Evolutionary conservation across 164 flowering plant species (phyloP).

Genomic region (Sedum album): DNA sequence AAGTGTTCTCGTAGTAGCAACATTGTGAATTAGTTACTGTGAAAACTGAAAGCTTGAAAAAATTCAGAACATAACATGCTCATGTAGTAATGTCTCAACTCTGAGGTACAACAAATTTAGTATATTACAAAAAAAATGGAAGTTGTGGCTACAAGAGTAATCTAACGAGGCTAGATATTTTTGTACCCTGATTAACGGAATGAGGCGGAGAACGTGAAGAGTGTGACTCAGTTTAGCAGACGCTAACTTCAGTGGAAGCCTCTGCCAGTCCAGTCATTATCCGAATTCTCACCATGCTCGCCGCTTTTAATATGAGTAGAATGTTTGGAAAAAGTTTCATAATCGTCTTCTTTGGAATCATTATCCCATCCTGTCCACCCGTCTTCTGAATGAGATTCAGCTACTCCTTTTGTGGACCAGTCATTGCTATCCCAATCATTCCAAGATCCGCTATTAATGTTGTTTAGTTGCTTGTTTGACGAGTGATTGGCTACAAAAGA

Average conservation of each 20-base stretch:
- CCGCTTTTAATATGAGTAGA: background rate
- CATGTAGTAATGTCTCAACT: too few relatives aligned
- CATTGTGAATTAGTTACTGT: background rate
- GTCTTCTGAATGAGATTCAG: conserved; percentile 12
- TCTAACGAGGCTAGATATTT: too few relatives aligned
- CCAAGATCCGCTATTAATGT: conserved; percentile 53
- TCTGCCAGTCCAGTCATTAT: background rate
- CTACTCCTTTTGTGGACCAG: conserved; percentile 22
- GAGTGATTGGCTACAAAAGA: conserved; percentile 26
- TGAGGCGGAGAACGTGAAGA: background rate
- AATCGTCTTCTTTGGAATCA: conserved; percentile 54
- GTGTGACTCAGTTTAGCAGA: too few relatives aligned
- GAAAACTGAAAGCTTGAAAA: background rate
- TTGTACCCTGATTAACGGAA: background rate
- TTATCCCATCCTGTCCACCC: conserved; percentile 25
- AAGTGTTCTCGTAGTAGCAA: too few relatives aligned
- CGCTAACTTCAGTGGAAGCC: background rate
- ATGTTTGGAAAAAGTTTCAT: conserved; percentile 15
- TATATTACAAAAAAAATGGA: too few relatives aligned
- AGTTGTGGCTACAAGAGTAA: too few relatives aligned
- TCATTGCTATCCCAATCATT: conserved; percentile 76
- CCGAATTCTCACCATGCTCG: background rate
- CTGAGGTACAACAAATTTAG: too few relatives aligned
- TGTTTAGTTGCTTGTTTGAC: conserved; percentile 14
- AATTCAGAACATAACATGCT: too few relatives aligned